Percentiles rank a stretch among this genome's conserved stretches.
phyloP scores from a whole-genome alignment of 1,284 basidiomycete species.

The Mycena sp. region DNA sequence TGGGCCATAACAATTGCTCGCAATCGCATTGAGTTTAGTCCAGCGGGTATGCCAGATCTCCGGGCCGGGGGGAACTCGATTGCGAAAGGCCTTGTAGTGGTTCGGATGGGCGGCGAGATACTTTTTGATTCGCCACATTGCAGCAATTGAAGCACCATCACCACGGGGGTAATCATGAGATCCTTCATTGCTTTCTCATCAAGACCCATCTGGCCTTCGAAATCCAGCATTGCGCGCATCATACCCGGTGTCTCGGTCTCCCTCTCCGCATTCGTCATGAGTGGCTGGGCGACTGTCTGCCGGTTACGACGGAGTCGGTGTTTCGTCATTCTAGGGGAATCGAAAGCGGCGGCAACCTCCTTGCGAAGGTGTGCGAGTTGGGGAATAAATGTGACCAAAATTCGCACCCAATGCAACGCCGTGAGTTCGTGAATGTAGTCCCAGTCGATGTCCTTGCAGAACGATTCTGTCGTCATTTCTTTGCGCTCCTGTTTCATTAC shows the following conservation, averaged over 20 bases:
- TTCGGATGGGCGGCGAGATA: conserved; percentile 4
- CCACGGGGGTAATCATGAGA: too few species aligned
- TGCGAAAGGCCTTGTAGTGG: conserved; percentile 6
- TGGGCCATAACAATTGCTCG: too few species aligned
- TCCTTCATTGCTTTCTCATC: too few species aligned
- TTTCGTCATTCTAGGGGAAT: conserved; percentile 5
- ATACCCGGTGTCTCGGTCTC: conserved; percentile 20
- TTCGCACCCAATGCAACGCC: too few species aligned
- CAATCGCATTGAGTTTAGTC: too few species aligned
- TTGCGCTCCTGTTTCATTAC: background rate
- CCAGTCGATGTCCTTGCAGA: background rate
- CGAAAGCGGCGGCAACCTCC: background rate
- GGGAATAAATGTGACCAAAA: background rate
- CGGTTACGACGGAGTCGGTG: conserved; percentile 4
- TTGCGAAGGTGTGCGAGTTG: background rate
- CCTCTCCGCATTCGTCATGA: conserved; percentile 24
- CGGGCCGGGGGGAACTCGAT: too few species aligned
- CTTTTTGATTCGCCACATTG: conserved; percentile 23
- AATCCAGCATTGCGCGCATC: too few species aligned
- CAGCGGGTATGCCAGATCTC: too few species aligned
- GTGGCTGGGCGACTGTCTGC: conserved; percentile 16
- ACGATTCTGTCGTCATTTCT: background rate
- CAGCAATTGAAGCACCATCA: conserved; percentile 23
- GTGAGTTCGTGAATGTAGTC: too few species aligned
- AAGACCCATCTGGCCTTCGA: too few species aligned